A percentile compares a stretch with the other conserved stretches of the same genome.
phyloP scores from a whole-genome alignment of 2,329 filamentous ascomycete species.

The Myriosclerotinia scirpicola region DNA sequence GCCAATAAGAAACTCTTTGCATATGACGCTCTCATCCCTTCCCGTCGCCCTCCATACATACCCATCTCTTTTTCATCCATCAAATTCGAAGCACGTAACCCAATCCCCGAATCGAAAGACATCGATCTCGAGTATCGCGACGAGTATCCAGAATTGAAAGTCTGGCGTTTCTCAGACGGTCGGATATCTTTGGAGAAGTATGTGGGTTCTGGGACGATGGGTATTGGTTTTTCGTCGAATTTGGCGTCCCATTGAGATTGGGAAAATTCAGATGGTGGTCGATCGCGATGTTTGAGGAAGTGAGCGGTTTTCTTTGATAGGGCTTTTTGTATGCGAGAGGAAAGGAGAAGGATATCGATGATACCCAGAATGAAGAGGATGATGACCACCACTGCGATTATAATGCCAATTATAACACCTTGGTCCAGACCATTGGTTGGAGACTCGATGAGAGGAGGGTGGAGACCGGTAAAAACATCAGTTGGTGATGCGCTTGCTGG shows the following conservation, averaged over 20 bases:
- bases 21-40: neutral
- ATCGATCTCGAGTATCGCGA: conserved; percentile 9
- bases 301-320: neutral
- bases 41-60: neutral
- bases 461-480: neutral
- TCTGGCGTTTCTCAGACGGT: neutral
- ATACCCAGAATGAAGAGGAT: neutral
- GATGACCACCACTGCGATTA: neutral
- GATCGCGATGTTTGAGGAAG: neutral
- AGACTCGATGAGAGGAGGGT: neutral
- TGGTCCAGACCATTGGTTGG: conserved; percentile 1
- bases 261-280: neutral
- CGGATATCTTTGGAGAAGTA: conserved; percentile 3
- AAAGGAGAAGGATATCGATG: conserved; percentile 12
- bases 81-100: neutral
- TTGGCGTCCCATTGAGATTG: neutral
- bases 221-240: neutral
- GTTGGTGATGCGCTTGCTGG: neutral
- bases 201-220: neutral
- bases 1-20: neutral
- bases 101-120: conserved; percentile 5
- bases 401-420: conserved; percentile 9
- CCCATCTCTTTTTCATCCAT: too few species aligned
- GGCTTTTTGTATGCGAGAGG: neutral
- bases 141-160: conserved; percentile 12